phyloP scores from a whole-genome alignment of 140 eudicot species.

The Ambrosia hybrid region DNA sequence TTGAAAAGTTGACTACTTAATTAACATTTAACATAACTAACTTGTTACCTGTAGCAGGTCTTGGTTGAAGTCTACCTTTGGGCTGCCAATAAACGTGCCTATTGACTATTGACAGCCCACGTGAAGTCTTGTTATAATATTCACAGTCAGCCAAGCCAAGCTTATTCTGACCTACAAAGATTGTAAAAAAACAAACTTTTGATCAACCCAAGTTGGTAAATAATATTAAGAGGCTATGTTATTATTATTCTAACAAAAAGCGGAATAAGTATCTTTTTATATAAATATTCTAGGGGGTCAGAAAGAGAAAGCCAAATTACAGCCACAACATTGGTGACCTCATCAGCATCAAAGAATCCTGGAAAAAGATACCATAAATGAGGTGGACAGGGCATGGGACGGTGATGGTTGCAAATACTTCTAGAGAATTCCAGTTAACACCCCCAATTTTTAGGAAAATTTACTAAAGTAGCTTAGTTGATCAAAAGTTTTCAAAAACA shows the following conservation, averaged over 20 bases:
- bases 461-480: too few species aligned
- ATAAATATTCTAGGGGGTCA: neutral
- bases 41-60: conserved; percentile 34
- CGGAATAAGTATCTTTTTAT: conserved; percentile 3
- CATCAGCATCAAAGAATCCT: conserved; percentile 29
- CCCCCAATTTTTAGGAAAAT: conserved; percentile 16
- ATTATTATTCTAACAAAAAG: conserved; percentile 1
- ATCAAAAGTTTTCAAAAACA: too few species aligned
- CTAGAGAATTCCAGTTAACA: neutral
- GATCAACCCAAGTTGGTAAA: conserved; percentile 17
- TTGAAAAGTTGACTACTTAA: conserved; percentile 26
- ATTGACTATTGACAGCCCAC: conserved; percentile 55
- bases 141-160: conserved; percentile 32
- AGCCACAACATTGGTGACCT: conserved; percentile 26
- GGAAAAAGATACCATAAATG: conserved; percentile 26
- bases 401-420: conserved; percentile 21
- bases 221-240: conserved; percentile 11
- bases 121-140: conserved; percentile 7
- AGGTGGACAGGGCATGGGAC: conserved; percentile 28
- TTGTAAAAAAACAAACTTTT: conserved; percentile 3
- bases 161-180: conserved; percentile 23
- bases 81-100: conserved; percentile 58
- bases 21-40: neutral
- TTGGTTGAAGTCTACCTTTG: conserved; percentile 31
- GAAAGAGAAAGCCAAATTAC: neutral